phyloP scores from a whole-genome alignment of 371 early-diverging fungal species.

The Mortierella sp. region DNA sequence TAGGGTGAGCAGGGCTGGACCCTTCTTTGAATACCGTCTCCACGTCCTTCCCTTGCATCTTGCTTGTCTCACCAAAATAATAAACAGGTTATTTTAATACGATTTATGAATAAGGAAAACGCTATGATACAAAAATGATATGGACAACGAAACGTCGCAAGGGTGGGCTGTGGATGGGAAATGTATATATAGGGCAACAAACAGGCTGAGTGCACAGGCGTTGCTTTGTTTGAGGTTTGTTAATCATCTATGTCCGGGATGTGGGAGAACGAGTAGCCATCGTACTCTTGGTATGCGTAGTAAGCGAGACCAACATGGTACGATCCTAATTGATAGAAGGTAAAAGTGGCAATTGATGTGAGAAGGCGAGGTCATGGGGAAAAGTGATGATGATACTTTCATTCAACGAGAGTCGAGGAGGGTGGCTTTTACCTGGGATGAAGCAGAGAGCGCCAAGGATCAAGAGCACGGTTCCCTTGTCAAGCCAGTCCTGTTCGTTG shows the following conservation, averaged over 20 bases:
- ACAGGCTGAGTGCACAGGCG: slow-evolving; percentile 3
- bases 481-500: slow-evolving; percentile 63
- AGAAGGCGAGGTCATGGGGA: not conserved
- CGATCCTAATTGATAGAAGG: slow-evolving; percentile 29
- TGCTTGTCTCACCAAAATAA: not conserved
- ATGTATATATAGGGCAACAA: slow-evolving; percentile 2
- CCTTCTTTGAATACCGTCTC: not conserved
- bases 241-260: slow-evolving; percentile 59
- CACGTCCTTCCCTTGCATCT: not conserved
- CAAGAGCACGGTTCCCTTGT: slow-evolving; percentile 69
- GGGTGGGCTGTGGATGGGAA: not conserved
- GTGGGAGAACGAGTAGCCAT: slow-evolving; percentile 59
- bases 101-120: not conserved
- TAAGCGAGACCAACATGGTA: slow-evolving; percentile 61
- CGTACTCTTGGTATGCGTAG: slow-evolving; percentile 60
- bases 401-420: not conserved
- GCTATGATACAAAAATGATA: slow-evolving; percentile 11
- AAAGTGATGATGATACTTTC: too few relatives aligned
- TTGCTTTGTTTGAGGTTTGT: not conserved
- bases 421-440: slow-evolving; percentile 62
- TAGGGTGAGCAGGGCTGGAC: not conserved
- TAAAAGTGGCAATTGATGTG: not conserved
- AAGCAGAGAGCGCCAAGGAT: slow-evolving; percentile 63
- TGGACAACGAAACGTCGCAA: not conserved
- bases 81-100: not conserved